A percentile compares a stretch with the other conserved stretches of the same genome.
These are phyloP conservation scores for Xylaria arbuscula DNA, from an alignment of 2,329 filamentous ascomycete genomes.

Conservation along the genomic window DNA sequence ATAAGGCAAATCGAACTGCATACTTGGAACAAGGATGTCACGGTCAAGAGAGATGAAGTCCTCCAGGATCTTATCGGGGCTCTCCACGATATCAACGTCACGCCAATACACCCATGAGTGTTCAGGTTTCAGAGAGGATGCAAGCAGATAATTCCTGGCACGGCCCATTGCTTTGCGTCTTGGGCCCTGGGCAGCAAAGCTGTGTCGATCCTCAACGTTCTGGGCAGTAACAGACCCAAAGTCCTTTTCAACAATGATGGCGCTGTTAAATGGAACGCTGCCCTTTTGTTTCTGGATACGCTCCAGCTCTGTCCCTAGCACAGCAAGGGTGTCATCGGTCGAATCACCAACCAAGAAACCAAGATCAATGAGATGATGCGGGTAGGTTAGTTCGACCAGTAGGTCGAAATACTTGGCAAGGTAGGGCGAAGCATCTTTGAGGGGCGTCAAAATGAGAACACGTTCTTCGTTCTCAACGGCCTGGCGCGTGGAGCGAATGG, in stretches of 20 bases:
- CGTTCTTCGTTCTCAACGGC: conserved; percentile 85
- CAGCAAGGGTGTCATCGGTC: conserved; percentile 89
- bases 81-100: conserved; percentile 95
- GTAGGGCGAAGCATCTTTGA: conserved; percentile 87
- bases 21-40: conserved; percentile 95
- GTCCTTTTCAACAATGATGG: conserved; percentile 88
- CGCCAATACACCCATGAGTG: conserved; percentile 99
- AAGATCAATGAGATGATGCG: conserved; percentile 93
- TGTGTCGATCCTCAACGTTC: conserved; percentile 83
- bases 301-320: conserved; percentile 85
- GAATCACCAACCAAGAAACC: conserved; percentile 95
- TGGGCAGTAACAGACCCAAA: conserved; percentile 83
- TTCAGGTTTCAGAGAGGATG: conserved; percentile 85
- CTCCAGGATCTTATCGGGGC: conserved; percentile 86
- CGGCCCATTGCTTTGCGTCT: conserved; percentile 89
- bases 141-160: conserved; percentile 91
- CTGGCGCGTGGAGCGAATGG: conserved; percentile 81
- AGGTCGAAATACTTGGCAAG: conserved; percentile 94
- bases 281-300: conserved; percentile 86
- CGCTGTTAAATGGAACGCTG: conserved; percentile 85
- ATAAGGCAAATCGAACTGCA: conserved; percentile 51
- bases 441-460: conserved; percentile 89
- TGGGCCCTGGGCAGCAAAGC: conserved; percentile 87
- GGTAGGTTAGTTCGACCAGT: conserved; percentile 88
- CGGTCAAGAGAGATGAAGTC: conserved; percentile 95